phyloP scores from a whole-genome alignment of 805 yeast genomes.

The Zygoascus flipseniorum region DNA sequence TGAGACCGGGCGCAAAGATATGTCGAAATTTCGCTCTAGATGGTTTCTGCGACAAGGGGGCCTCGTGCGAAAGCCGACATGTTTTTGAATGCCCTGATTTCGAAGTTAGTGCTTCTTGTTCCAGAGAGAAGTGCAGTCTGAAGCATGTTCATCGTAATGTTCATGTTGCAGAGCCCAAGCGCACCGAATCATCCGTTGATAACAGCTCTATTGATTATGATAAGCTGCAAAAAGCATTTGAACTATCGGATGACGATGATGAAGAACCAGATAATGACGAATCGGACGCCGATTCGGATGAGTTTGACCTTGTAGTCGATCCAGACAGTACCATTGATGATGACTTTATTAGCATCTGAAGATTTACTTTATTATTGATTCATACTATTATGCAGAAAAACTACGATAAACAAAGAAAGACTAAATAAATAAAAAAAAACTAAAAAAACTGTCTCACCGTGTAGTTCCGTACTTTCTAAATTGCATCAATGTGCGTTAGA shows the following conservation, averaged over 20 bases:
- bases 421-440: background rate
- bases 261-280: conserved; percentile 14
- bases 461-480: conserved; percentile 19
- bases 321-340: conserved; percentile 1
- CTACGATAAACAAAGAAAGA: background rate
- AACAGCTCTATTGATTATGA: background rate
- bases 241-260: conserved; percentile 14
- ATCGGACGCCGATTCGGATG: conserved; percentile 7
- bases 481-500: conserved; percentile 7
- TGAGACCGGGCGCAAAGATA: conserved; percentile 35
- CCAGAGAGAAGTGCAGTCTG: conserved; percentile 46
- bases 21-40: conserved; percentile 62
- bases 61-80: conserved; percentile 49
- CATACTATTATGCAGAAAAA: background rate
- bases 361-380: background rate
- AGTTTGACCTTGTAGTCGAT: conserved; percentile 3
- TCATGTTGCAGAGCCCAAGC: background rate
- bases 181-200: background rate
- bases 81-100: conserved; percentile 62
- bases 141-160: conserved; percentile 35
- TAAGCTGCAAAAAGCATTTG: background rate
- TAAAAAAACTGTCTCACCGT: conserved; percentile 25
- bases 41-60: conserved; percentile 62
- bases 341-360: conserved; percentile 1
- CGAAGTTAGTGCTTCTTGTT: conserved; percentile 52